These are phyloP conservation scores for Pleurostoma richardsiae DNA, from an alignment of 2,329 filamentous ascomycete species.

Conservation along the genomic window DNA sequence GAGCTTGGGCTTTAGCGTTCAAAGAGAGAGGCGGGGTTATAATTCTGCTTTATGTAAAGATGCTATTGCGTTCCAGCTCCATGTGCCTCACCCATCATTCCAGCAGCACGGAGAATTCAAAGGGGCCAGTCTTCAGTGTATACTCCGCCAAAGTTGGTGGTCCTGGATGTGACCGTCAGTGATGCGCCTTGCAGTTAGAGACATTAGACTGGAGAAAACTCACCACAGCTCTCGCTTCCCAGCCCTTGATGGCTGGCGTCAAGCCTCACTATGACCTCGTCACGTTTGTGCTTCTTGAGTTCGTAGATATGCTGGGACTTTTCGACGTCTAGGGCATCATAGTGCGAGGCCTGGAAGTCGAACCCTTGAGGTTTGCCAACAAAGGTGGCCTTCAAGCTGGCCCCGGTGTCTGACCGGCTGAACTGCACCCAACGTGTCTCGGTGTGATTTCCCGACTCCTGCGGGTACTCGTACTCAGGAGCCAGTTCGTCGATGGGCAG, in stretches of 20 bases:
- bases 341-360: slow-evolving; percentile 2
- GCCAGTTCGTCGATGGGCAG: slow-evolving; percentile 37
- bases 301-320: slow-evolving; percentile 41
- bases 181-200: too few species aligned
- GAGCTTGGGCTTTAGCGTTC: too few species aligned
- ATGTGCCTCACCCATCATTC: too few species aligned
- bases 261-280: slow-evolving; percentile 32
- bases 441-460: slow-evolving; percentile 14
- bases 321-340: slow-evolving; percentile 31
- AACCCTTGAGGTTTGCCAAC: not conserved
- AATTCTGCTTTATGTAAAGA: too few species aligned
- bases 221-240: slow-evolving; percentile 13
- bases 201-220: too few species aligned
- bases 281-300: slow-evolving; percentile 27
- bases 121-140: too few species aligned
- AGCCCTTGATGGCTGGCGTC: slow-evolving; percentile 37
- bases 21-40: too few species aligned
- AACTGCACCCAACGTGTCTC: slow-evolving; percentile 38
- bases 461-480: not conserved
- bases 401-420: slow-evolving; percentile 12
- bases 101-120: too few species aligned
- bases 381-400: slow-evolving; percentile 2
- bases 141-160: too few species aligned
- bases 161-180: too few species aligned
- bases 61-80: too few species aligned